Percentiles rank a stretch among this genome's conserved stretches.
phyloP scores from a whole-genome alignment of 306 rosid genomes.

The Quillaja saponaria region DNA sequence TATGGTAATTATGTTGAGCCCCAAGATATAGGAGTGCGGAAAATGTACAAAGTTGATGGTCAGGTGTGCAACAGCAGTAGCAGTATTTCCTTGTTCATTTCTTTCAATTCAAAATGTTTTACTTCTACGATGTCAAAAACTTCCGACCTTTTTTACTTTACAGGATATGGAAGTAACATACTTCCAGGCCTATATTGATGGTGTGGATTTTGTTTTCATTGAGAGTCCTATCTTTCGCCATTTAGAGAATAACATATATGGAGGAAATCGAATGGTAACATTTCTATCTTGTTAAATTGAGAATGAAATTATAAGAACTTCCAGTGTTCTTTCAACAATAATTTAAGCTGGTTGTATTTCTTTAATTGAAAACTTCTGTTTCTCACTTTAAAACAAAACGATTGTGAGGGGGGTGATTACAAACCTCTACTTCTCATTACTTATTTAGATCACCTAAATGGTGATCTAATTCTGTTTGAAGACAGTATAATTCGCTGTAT shows the following conservation, averaged over 20 bases:
- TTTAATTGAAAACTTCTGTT: constrained; percentile 6
- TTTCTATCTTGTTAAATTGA: constrained; percentile 28
- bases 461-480: constrained; percentile 2
- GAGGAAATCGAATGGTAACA: constrained; percentile 76
- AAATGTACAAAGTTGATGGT: constrained; percentile 65
- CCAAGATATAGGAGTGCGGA: constrained; percentile 61
- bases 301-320: constrained; percentile 13
- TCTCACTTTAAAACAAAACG: constrained; percentile 21
- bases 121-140: constrained; percentile 25
- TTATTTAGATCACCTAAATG: constrained; percentile 19
- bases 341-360: background rate
- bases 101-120: background rate
- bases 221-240: constrained; percentile 59
- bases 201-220: constrained; percentile 85
- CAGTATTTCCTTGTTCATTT: background rate
- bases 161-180: constrained; percentile 82
- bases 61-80: constrained; percentile 60
- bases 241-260: constrained; percentile 57
- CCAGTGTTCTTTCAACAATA: background rate
- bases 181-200: constrained; percentile 77
- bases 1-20: constrained; percentile 69
- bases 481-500: constrained; percentile 15
- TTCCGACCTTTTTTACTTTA: constrained; percentile 28
- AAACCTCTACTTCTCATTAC: constrained; percentile 15
- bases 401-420: constrained; percentile 18